Evolutionary conservation across 177 flowering plant species (phyloP).

Genomic region (Vitis hybrid): DNA sequence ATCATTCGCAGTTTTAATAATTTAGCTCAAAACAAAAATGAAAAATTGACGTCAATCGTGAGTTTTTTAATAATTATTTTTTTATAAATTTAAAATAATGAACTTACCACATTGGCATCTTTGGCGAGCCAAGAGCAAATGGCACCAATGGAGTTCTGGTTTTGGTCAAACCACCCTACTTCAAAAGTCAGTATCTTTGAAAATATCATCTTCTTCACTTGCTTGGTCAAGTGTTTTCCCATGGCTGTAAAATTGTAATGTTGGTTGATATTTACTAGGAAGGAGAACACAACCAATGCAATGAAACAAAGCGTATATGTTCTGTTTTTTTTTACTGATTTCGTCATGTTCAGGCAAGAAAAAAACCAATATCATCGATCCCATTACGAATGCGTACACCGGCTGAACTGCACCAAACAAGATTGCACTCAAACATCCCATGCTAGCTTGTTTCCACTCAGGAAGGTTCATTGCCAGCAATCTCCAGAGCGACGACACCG

Average conservation of each 20-base stretch:
- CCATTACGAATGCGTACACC: conserved; percentile 62
- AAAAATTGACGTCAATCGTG: too few relatives aligned
- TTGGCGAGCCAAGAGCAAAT: conserved; percentile 80
- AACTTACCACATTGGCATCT: conserved; percentile 78
- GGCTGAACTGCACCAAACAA: conserved; percentile 84
- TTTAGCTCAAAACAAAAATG: too few relatives aligned
- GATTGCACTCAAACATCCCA: conserved; percentile 59
- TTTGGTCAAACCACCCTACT: conserved; percentile 85
- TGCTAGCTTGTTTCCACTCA: conserved; percentile 71
- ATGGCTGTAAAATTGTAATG: conserved; percentile 81
- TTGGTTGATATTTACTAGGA: conserved; percentile 53
- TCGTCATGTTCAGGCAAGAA: conserved; percentile 54
- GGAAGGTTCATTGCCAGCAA: conserved; percentile 61
- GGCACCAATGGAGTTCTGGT: conserved; percentile 78
- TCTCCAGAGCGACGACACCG: conserved; percentile 63
- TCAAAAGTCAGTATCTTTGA: conserved; percentile 86
- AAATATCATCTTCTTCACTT: conserved; percentile 76
- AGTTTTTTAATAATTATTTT: background rate
- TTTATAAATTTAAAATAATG: background rate
- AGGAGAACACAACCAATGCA: conserved; percentile 55
- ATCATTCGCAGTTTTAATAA: too few relatives aligned
- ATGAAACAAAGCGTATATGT: conserved; percentile 45
- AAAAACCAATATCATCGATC: conserved; percentile 68
- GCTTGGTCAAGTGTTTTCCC: conserved; percentile 83
- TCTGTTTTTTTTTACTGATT: conserved; percentile 58